phyloP scores from a whole-genome alignment of 2,329 filamentous ascomycete genomes.

The Calonectria pseudoturangicola region DNA sequence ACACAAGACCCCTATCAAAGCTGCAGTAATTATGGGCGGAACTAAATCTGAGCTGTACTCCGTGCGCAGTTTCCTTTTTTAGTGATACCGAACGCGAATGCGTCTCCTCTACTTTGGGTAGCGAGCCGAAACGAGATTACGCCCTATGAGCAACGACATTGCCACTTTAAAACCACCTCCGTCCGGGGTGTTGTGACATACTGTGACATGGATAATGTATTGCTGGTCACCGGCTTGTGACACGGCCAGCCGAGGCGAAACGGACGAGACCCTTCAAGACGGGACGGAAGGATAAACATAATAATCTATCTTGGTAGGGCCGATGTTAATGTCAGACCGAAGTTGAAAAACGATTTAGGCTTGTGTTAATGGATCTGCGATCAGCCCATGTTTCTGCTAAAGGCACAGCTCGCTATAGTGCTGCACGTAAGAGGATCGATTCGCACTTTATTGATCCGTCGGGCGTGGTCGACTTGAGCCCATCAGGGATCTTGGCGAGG shows the following conservation, averaged over 20 bases:
- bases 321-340: neutral
- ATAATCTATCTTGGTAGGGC: neutral
- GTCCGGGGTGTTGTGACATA: neutral
- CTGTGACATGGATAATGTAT: slow-evolving; percentile 1
- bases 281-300: neutral
- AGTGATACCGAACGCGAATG: slow-evolving; percentile 9
- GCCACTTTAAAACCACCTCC: slow-evolving; percentile 15
- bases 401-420: neutral
- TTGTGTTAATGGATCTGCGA: neutral
- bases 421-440: slow-evolving; percentile 19
- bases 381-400: neutral
- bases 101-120: neutral
- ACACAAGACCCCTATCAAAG: neutral
- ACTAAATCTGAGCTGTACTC: neutral
- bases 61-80: slow-evolving; percentile 3
- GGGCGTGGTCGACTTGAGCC: neutral
- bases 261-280: neutral
- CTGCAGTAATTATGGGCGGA: neutral
- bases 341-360: neutral
- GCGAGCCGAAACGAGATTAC: slow-evolving; percentile 23
- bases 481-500: slow-evolving; percentile 26
- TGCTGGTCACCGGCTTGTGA: neutral
- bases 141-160: neutral
- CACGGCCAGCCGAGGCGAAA: slow-evolving; percentile 6
- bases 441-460: slow-evolving; percentile 20